Evolutionary conservation across 2,329 filamentous ascomycete species (phyloP).

Genomic region (Phialocephala subalpina): DNA sequence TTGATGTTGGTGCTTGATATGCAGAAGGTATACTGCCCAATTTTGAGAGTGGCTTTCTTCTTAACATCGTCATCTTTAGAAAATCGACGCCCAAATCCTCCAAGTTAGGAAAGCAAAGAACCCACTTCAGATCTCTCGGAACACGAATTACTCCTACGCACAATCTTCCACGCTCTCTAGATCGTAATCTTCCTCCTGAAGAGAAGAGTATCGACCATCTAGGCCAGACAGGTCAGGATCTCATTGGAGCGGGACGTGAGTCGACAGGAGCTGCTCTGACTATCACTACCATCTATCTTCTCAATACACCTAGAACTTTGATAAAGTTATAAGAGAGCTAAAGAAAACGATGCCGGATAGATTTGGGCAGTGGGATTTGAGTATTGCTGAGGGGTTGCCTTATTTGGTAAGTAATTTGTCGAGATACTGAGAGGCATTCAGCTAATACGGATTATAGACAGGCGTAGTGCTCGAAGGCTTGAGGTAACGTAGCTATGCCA

Average conservation of each 20-base stretch:
- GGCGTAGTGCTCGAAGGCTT: constrained; percentile 44
- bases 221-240: background rate
- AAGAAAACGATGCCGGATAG: background rate
- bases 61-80: too few relatives aligned
- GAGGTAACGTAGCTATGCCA: constrained; percentile 21
- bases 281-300: constrained; percentile 1
- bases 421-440: background rate
- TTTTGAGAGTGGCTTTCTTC: too few relatives aligned
- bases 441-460: constrained; percentile 20
- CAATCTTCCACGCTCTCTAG: background rate
- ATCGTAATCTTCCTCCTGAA: background rate
- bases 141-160: background rate
- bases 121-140: background rate
- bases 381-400: background rate
- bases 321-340: background rate
- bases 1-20: background rate
- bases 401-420: background rate
- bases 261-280: background rate
- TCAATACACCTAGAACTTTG: background rate
- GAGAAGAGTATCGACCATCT: background rate
- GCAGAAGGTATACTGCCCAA: background rate
- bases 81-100: constrained; percentile 1
- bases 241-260: background rate
- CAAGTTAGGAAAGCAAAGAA: background rate
- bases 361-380: background rate